Percentiles rank a stretch among this genome's conserved stretches.
phyloP scores from a whole-genome alignment of 169 alveolate genomes.

The Fabrea salina region DNA sequence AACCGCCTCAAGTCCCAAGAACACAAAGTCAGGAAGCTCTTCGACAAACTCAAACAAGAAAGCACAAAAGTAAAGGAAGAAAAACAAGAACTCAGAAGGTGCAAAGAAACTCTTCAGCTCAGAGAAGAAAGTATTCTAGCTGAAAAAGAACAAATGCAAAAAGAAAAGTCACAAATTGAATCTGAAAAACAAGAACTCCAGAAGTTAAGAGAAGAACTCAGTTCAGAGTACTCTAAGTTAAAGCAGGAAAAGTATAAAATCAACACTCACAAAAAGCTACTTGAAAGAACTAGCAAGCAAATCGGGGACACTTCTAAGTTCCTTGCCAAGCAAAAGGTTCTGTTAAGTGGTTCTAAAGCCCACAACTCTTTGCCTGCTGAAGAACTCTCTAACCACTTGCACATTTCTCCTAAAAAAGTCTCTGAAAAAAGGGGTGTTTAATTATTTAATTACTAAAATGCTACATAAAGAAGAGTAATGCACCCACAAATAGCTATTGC shows the following conservation, averaged over 20 bases:
- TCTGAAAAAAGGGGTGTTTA: too few relatives aligned
- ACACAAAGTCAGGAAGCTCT: not conserved
- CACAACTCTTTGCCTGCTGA: too few relatives aligned
- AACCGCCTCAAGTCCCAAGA: constrained; percentile 2
- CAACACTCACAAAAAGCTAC: not conserved
- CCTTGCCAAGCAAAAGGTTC: too few relatives aligned
- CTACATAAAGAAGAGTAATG: constrained; percentile 1
- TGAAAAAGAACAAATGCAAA: not conserved
- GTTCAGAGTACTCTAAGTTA: not conserved
- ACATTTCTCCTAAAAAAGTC: too few relatives aligned
- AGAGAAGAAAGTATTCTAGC: not conserved
- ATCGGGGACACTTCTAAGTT: not conserved
- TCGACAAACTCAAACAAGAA: not conserved
- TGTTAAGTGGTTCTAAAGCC: too few relatives aligned
- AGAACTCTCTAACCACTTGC: too few relatives aligned
- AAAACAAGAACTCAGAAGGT: not conserved
- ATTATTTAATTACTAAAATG: too few relatives aligned
- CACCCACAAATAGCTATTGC: constrained; percentile 17
- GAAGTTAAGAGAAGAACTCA: not conserved
- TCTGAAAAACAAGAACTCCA: not conserved
- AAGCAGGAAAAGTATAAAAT: constrained; percentile 1
- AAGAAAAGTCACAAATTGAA: not conserved
- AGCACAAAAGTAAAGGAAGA: not conserved
- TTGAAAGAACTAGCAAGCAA: not conserved
- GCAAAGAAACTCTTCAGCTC: not conserved